These are phyloP conservation scores for Cordyceps farinosa DNA, from an alignment of 2,329 filamentous ascomycete species.

Conservation along the genomic window DNA sequence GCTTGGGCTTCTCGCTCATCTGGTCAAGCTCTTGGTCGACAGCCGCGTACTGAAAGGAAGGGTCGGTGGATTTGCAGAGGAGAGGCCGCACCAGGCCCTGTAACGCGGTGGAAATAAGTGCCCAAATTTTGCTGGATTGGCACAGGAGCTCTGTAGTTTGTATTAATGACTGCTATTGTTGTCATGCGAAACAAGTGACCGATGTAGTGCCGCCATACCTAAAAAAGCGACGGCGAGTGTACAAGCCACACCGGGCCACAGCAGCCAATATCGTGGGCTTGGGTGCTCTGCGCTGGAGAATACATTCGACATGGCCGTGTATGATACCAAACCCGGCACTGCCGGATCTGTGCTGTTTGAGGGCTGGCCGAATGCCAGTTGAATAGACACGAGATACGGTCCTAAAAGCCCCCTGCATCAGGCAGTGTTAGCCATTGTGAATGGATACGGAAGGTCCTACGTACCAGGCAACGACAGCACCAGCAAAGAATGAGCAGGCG, in stretches of 20 bases:
- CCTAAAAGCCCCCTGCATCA: background rate
- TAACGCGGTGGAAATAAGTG: background rate
- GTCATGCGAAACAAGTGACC: background rate
- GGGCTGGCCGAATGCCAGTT: constrained; percentile 2
- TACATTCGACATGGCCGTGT: constrained; percentile 7
- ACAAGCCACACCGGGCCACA: constrained; percentile 13
- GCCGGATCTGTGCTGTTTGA: background rate
- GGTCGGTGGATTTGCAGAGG: background rate
- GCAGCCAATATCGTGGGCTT: constrained; percentile 13
- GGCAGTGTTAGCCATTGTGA: background rate
- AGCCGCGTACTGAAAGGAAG: background rate
- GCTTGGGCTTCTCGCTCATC: background rate
- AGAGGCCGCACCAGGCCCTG: background rate
- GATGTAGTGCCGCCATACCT: background rate
- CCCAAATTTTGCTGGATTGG: constrained; percentile 3
- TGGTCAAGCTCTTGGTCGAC: background rate
- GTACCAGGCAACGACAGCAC: constrained; percentile 6
- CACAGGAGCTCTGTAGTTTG: constrained; percentile 1
- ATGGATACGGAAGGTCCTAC: background rate
- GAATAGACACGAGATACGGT: constrained; percentile 2
- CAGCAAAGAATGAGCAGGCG: constrained; percentile 8
- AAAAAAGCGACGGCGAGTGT: constrained; percentile 13
- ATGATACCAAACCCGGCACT: background rate
- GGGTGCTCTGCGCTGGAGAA: constrained; percentile 9
- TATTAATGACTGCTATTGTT: background rate